Conservation (phyloP, 352 stramenopile genomes). For the Phytophthora multivora region DNA sequence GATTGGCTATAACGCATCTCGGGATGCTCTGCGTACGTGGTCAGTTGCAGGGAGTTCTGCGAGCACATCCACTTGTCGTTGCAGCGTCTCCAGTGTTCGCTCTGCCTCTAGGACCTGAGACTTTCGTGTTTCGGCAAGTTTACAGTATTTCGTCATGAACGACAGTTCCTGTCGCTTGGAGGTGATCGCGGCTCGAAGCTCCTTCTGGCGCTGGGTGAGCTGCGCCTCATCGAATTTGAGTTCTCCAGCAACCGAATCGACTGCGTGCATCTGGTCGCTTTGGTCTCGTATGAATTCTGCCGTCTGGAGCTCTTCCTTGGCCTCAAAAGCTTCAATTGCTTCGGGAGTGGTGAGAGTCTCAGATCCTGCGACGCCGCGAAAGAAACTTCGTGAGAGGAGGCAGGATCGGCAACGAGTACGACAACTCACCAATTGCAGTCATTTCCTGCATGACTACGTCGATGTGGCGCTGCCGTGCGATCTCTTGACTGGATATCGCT, state of each 20-base stretch:
- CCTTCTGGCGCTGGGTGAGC: slow-evolving; percentile 57
- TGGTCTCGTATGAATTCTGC: slow-evolving; percentile 37
- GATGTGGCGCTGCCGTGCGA: slow-evolving; percentile 38
- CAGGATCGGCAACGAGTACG: slow-evolving; percentile 11
- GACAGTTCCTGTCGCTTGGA: slow-evolving; percentile 38
- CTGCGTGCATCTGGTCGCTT: slow-evolving; percentile 13
- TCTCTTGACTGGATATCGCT: slow-evolving; percentile 44
- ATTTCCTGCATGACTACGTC: slow-evolving; percentile 37
- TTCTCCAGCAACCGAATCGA: slow-evolving; percentile 35
- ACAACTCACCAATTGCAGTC: slow-evolving; percentile 36
- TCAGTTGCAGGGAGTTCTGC: background rate
- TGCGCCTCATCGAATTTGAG: slow-evolving; percentile 52
- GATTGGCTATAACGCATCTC: slow-evolving; percentile 26
- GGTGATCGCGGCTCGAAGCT: slow-evolving; percentile 47
- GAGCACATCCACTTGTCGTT: slow-evolving; percentile 38
- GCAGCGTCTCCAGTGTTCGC: slow-evolving; percentile 47
- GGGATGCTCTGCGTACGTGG: slow-evolving; percentile 5
- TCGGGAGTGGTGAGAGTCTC: slow-evolving; percentile 29
- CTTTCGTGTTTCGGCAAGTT: slow-evolving; percentile 35
- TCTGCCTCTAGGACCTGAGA: slow-evolving; percentile 47
- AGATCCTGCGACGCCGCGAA: slow-evolving; percentile 23
- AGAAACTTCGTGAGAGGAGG: slow-evolving; percentile 11
- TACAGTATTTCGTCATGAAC: slow-evolving; percentile 38
- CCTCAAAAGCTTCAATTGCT: slow-evolving; percentile 38
- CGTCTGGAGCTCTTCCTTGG: slow-evolving; percentile 31